These are phyloP conservation scores for Geotrichum phurueaensis DNA, from an alignment of 1,139 yeast genomes.

Conservation along the genomic window DNA sequence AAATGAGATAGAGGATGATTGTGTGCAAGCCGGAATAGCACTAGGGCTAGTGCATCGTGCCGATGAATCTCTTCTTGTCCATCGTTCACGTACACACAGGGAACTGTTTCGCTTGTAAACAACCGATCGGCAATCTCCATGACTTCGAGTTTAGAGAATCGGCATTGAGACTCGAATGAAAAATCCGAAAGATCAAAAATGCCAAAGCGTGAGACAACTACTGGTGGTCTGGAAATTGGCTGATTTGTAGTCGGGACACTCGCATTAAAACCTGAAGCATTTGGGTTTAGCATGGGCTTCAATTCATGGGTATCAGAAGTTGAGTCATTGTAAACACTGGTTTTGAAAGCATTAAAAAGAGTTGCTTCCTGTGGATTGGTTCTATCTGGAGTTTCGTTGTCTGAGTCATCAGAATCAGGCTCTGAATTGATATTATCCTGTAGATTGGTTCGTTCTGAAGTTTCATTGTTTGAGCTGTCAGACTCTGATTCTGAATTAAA, in stretches of 20 bases:
- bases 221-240: not conserved
- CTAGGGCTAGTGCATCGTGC: not conserved
- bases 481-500: not conserved
- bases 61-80: not conserved
- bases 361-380: not conserved
- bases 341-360: not conserved
- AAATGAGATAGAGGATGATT: not conserved
- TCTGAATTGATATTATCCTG: not conserved
- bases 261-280: not conserved
- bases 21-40: not conserved
- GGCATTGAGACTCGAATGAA: not conserved
- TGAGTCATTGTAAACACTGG: not conserved
- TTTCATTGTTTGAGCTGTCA: not conserved
- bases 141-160: not conserved
- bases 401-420: not conserved
- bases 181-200: not conserved
- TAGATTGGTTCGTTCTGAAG: not conserved
- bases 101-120: not conserved
- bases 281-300: not conserved
- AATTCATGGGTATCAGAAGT: too few species aligned
- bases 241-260: not conserved
- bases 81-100: not conserved
- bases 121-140: not conserved
- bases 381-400: not conserved
- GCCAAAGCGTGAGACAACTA: not conserved